Evolutionary conservation across 2,329 filamentous ascomycete genomes (phyloP), one percentile per base, ranked within the genome.

Genomic region (Claviceps lovelessii): DNA sequence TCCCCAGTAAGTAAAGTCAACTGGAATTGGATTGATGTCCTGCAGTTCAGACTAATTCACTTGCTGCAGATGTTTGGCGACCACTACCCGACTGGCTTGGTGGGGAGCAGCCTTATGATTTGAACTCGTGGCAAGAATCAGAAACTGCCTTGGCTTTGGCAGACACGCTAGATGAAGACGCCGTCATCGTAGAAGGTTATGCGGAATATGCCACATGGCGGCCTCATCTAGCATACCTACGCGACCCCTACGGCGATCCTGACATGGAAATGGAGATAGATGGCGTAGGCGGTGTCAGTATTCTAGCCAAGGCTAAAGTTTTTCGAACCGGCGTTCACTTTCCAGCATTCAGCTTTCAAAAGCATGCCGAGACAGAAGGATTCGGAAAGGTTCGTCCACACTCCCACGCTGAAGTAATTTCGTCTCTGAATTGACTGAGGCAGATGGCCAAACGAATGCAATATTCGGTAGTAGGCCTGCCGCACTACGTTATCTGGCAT

Each of bases 181-280:
- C 93, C 4, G 93, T 98, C 44, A 98, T 98, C 70, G 93, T 98
- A 5, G 93, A 98, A 71, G 93, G 93, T 19, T 98, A 98, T 66
- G 93, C 93, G 57, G 93, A 98, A 73, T 98, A 98, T 68, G 93
- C 93, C 23, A 98, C 93, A 1, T 98, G 93, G 93, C 80, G 93
- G 60, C 93, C 93, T 46, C 93, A 98, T 77, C 77, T 98, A 65
- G 93, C 93, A 46, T 98, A 98, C 67, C 80, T 98, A 8, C 86
- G 93, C 57, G 93, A 98, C 67, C 93, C 93, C 2, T 97, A 95
- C 64, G 93, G 93, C 44, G 93, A 98, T 66, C 91, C 91, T 23
- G 93, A 98, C 67, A 96, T 97, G 85, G 93, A 98, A 68, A 97
- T 98, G 93, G 93, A 98, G 64, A 91, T 98, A 62, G 93, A 98